These are phyloP conservation scores for Tetrastigma voinierianum DNA, from an alignment of 164 flowering plant species.

Conservation along the genomic window DNA sequence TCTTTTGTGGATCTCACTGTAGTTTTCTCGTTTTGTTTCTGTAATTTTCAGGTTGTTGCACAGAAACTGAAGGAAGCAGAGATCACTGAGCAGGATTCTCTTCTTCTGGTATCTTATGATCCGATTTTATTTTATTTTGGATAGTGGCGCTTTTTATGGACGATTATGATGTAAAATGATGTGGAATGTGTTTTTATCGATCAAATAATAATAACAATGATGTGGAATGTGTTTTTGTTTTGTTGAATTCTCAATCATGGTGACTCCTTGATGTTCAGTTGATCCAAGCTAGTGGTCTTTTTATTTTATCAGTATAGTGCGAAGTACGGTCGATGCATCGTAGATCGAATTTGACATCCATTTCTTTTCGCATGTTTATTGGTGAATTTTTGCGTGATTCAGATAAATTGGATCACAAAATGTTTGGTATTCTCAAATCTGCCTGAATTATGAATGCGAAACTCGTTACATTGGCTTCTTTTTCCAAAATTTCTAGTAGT, in stretches of 20 bases:
- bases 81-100: conserved; percentile 92
- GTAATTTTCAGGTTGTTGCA: conserved; percentile 55
- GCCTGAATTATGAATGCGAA: not conserved
- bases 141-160: not conserved
- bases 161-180: not conserved
- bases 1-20: not conserved
- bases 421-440: not conserved
- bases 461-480: not conserved
- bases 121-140: not conserved
- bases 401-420: not conserved
- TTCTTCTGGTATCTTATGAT: conserved; percentile 63
- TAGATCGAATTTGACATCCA: not conserved
- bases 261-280: no score
- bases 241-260: not conserved
- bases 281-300: not conserved
- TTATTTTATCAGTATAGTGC: no score
- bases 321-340: not conserved
- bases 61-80: conserved; percentile 83
- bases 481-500: not conserved
- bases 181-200: not conserved
- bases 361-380: not conserved
- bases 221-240: not conserved
- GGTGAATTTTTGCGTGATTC: not conserved
- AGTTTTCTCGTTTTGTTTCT: not conserved
- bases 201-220: no score